Percentiles rank a stretch among this genome's conserved stretches.
phyloP scores from a whole-genome alignment of 768 basidiomycete genomes.

The Suillus subluteus region DNA sequence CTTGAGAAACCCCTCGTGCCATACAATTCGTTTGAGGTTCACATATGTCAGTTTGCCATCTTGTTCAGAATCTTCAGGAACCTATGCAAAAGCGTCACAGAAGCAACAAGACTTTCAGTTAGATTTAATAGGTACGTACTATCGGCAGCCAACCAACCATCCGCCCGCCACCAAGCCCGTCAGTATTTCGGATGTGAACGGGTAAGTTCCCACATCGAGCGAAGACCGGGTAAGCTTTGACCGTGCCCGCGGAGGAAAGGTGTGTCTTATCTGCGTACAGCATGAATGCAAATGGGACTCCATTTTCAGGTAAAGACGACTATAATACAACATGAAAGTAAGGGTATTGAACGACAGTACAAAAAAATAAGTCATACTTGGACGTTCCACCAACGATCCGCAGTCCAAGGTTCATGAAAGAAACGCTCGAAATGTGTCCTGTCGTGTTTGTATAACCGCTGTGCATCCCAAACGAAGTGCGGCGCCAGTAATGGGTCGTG shows the following conservation, averaged over 20 bases:
- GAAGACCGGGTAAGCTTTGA: conserved; percentile 42
- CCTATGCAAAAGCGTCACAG: background rate
- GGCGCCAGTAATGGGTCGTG: conserved; percentile 11
- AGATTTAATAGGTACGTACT: conserved; percentile 20
- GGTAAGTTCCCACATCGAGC: conserved; percentile 38
- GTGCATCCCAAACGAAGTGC: conserved; percentile 38
- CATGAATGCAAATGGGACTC: conserved; percentile 34
- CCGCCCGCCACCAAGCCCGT: conserved; percentile 35
- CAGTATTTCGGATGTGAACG: conserved; percentile 35
- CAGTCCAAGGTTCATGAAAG: conserved; percentile 43
- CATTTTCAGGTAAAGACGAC: conserved; percentile 11
- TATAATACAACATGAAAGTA: background rate
- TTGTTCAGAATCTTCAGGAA: conserved; percentile 22
- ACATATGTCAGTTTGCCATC: conserved; percentile 32
- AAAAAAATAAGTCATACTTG: conserved; percentile 32
- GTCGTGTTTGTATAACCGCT: conserved; percentile 31
- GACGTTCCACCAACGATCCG: conserved; percentile 37
- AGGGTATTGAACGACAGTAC: background rate
- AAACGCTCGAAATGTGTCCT: conserved; percentile 30
- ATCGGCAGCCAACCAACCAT: conserved; percentile 44
- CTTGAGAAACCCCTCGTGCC: conserved; percentile 37
- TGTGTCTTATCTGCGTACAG: conserved; percentile 45
- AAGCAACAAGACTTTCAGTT: too few species aligned
- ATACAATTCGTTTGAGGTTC: conserved; percentile 38
- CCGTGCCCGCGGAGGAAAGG: conserved; percentile 40